A percentile compares a stretch with the other conserved stretches of the same genome.
Evolutionary conservation across 2,329 filamentous ascomycete species (phyloP).

Genomic region (Ustulina deusta): DNA sequence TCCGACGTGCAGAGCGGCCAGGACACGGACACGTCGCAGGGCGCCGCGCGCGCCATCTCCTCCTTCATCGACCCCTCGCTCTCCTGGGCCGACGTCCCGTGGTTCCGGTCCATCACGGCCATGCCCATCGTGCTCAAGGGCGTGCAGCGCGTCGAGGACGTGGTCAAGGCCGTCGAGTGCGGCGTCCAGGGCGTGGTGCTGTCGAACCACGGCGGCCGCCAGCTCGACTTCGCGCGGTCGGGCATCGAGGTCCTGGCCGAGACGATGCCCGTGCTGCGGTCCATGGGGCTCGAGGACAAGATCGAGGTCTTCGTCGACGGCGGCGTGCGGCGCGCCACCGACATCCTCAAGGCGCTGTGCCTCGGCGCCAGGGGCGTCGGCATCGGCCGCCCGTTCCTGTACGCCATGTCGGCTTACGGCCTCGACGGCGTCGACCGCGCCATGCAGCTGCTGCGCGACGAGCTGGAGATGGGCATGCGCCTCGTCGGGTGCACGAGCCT

Average conservation of each 20-base stretch:
- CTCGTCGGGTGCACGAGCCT: conserved; percentile 83
- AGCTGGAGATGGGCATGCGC: conserved; percentile 99
- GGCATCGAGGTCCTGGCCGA: conserved; percentile 92
- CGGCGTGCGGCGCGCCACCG: conserved; percentile 87
- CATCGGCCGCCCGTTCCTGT: conserved; percentile 94
- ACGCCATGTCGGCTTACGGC: conserved; percentile 95
- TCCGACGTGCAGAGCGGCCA: conserved; percentile 84
- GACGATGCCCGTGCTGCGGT: conserved; percentile 87
- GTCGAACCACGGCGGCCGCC: conserved; percentile 94
- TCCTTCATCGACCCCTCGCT: conserved; percentile 97
- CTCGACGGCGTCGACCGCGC: conserved; percentile 87
- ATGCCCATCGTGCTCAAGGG: conserved; percentile 98
- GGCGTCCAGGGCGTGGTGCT: conserved; percentile 92
- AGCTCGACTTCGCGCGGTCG: conserved; percentile 91
- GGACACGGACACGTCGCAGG: conserved; percentile 86
- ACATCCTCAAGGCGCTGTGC: conserved; percentile 95
- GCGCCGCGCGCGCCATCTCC: conserved; percentile 93
- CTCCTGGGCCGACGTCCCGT: conserved; percentile 92
- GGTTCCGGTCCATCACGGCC: conserved; percentile 89
- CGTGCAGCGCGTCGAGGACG: conserved; percentile 95
- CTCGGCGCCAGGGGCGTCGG: conserved; percentile 92
- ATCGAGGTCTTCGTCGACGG: conserved; percentile 94
- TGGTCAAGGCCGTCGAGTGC: conserved; percentile 83
- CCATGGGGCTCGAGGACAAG: conserved; percentile 77
- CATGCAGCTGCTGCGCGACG: conserved; percentile 92